Percentiles rank a stretch among this genome's conserved stretches.
Evolutionary conservation across 129 eudicot genomes (phyloP).

Genomic region (Logfia minima): DNA sequence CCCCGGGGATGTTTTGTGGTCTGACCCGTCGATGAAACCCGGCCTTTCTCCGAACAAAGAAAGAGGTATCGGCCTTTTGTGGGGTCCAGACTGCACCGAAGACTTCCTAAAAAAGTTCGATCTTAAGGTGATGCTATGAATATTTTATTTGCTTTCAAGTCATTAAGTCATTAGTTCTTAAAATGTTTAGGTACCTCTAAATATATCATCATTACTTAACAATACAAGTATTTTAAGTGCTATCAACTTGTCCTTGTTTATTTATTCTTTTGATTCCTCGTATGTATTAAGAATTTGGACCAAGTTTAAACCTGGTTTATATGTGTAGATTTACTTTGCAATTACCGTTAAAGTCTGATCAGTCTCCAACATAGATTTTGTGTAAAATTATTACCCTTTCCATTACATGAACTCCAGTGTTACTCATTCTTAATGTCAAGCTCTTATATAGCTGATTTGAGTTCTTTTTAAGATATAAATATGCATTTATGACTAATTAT

Average conservation of each 20-base stretch:
- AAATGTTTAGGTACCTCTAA: neutral
- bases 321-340: neutral
- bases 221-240: neutral
- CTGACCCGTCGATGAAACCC: slow-evolving; percentile 87
- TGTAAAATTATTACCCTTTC: neutral
- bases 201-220: neutral
- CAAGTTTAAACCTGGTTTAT: neutral
- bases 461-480: neutral
- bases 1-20: slow-evolving; percentile 97
- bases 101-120: slow-evolving; percentile 72
- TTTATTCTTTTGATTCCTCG: neutral
- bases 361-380: neutral
- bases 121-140: slow-evolving; percentile 59
- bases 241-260: neutral
- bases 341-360: neutral
- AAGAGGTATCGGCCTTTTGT: slow-evolving; percentile 93
- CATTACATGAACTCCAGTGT: neutral
- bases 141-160: neutral
- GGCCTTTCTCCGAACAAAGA: slow-evolving; percentile 93
- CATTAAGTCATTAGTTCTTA: neutral
- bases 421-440: neutral
- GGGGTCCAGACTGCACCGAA: slow-evolving; percentile 99
- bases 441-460: neutral
- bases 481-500: neutral
- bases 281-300: neutral